These are phyloP conservation scores for Paraphoma chrysanthemicola DNA, from an alignment of 2,329 filamentous ascomycete genomes.

Conservation along the genomic window DNA sequence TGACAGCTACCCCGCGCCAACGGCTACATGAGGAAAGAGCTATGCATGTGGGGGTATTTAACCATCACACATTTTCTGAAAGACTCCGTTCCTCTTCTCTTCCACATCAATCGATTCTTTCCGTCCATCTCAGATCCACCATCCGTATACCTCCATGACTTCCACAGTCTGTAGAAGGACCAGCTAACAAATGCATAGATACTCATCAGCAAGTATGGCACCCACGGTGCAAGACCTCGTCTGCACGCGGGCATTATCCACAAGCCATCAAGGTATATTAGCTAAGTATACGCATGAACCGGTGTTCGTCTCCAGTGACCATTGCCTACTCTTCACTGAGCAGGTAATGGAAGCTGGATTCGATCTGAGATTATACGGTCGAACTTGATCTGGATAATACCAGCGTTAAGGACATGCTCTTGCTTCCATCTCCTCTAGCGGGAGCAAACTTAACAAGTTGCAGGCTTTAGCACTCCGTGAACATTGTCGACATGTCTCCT, in stretches of 20 bases:
- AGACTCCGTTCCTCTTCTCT: neutral
- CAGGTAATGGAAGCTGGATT: constrained; percentile 30
- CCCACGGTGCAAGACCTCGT: constrained; percentile 39
- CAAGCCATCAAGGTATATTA: constrained; percentile 46
- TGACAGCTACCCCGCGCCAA: constrained; percentile 35
- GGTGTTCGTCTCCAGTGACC: constrained; percentile 45
- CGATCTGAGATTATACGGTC: constrained; percentile 90
- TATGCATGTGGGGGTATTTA: constrained; percentile 28
- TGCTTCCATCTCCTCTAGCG: constrained; percentile 52
- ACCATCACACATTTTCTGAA: constrained; percentile 9
- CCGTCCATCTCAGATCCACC: neutral
- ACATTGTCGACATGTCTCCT: constrained; percentile 70
- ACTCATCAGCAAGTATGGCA: constrained; percentile 37
- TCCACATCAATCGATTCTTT: neutral
- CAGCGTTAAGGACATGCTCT: constrained; percentile 97
- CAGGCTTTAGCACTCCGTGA: constrained; percentile 44
- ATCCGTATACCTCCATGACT: constrained; percentile 27
- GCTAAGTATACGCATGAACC: constrained; percentile 52
- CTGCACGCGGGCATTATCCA: constrained; percentile 44
- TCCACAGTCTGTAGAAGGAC: constrained; percentile 5
- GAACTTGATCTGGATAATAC: constrained; percentile 99
- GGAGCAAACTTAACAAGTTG: constrained; percentile 38
- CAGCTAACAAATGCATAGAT: constrained; percentile 30
- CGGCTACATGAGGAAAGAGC: constrained; percentile 27
- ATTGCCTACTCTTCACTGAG: constrained; percentile 1